These are phyloP conservation scores for Rhizopogon salebrosus DNA, from an alignment of 768 basidiomycete genomes.

Conservation along the genomic window DNA sequence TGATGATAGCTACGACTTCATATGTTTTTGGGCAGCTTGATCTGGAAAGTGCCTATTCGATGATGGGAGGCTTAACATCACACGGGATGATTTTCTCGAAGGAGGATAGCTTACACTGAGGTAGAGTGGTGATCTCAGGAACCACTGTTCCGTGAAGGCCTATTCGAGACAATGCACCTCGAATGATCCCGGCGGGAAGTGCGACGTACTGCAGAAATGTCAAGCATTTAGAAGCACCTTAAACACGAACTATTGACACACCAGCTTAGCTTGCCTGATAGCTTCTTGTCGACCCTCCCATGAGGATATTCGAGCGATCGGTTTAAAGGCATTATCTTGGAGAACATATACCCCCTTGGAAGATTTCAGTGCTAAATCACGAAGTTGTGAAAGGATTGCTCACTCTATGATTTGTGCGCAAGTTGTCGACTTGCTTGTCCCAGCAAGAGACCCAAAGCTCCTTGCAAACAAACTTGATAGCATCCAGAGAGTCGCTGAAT, in stretches of 20 bases:
- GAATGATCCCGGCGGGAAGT: conserved; percentile 79
- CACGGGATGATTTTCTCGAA: not conserved
- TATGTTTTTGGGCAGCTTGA: conserved; percentile 67
- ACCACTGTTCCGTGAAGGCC: conserved; percentile 72
- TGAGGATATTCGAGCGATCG: conserved; percentile 75
- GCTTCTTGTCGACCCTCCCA: conserved; percentile 76
- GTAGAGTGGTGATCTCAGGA: conserved; percentile 75
- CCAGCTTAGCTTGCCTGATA: conserved; percentile 63
- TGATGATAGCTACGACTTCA: conserved; percentile 13
- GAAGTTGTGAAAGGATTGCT: conserved; percentile 17
- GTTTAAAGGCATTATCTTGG: conserved; percentile 88
- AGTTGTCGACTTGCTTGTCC: conserved; percentile 94
- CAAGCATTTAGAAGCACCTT: conserved; percentile 1
- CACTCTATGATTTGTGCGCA: conserved; percentile 92
- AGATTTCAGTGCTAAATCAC: not conserved
- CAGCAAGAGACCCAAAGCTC: conserved; percentile 91
- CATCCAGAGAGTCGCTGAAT: conserved; percentile 81
- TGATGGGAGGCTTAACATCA: not conserved
- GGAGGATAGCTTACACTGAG: conserved; percentile 62
- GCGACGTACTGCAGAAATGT: conserved; percentile 60
- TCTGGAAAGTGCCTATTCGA: conserved; percentile 70
- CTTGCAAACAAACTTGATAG: conserved; percentile 94
- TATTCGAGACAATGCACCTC: conserved; percentile 73
- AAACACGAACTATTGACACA: conserved; percentile 28
- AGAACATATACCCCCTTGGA: conserved; percentile 86